phyloP scores from a whole-genome alignment of 257 asterid species.

The Solanum pinnatisectum region DNA sequence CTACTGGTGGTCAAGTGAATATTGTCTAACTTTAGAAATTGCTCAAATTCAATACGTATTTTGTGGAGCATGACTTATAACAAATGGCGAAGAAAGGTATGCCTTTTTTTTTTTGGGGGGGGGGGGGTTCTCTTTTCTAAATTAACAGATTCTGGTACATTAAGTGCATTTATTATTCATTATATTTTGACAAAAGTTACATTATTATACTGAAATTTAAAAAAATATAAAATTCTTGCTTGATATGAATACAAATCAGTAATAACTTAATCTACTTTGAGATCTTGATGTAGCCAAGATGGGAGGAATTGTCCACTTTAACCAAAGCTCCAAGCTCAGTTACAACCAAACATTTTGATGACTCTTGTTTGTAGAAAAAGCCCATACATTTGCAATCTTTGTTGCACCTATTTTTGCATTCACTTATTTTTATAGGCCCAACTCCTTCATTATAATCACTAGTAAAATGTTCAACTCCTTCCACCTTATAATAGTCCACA shows the following conservation, averaged over 20 bases:
- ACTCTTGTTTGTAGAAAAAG: background rate
- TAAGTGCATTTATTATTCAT: background rate
- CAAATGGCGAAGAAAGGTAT: background rate
- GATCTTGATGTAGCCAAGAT: constrained; percentile 23
- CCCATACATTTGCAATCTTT: constrained; percentile 30
- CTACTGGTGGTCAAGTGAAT: too few species aligned
- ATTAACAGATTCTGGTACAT: background rate
- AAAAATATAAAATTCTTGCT: background rate
- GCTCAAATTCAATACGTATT: too few species aligned
- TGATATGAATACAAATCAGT: background rate
- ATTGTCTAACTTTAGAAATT: too few species aligned
- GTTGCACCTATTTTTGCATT: constrained; percentile 17
- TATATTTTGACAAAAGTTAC: background rate
- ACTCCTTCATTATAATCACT: constrained; percentile 25
- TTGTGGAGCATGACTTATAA: background rate
- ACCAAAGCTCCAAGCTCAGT: constrained; percentile 11
- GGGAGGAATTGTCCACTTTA: constrained; percentile 12
- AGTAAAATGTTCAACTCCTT: constrained; percentile 14
- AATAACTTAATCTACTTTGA: constrained; percentile 1
- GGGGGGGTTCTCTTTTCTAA: background rate
- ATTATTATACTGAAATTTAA: background rate
- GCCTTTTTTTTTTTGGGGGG: background rate
- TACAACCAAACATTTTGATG: background rate
- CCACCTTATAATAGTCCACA: constrained; percentile 24
- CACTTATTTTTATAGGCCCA: constrained; percentile 20